Evolutionary conservation across 495 filamentous ascomycete species (phyloP).

Genomic region (Penicillium coffeae): DNA sequence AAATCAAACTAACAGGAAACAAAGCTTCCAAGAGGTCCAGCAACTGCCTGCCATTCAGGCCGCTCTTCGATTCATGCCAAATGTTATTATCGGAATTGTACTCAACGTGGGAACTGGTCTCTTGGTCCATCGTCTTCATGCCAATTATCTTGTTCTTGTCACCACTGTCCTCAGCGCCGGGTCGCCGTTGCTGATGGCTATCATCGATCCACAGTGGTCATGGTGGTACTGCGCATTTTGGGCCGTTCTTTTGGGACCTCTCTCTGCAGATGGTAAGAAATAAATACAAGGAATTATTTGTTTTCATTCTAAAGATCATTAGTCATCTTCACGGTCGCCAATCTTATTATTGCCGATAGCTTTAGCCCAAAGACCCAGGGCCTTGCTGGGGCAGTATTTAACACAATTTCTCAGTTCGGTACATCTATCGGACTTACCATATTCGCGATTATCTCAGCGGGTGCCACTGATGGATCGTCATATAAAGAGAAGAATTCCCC

Average conservation of each 20-base stretch:
- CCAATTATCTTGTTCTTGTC: conserved; percentile 41
- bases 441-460: conserved; percentile 51
- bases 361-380: conserved; percentile 56
- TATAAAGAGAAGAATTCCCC: conserved; percentile 24
- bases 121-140: conserved; percentile 46
- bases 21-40: conserved; percentile 49
- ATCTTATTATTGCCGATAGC: conserved; percentile 55
- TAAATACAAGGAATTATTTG: conserved; percentile 17
- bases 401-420: conserved; percentile 59
- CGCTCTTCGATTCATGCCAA: conserved; percentile 54
- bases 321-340: conserved; percentile 52
- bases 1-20: not conserved
- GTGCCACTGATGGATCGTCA: conserved; percentile 39
- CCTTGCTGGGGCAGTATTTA: conserved; percentile 63
- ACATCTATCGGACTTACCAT: conserved; percentile 55
- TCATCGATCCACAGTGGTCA: conserved; percentile 38
- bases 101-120: conserved; percentile 52
- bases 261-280: conserved; percentile 45
- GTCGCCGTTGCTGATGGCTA: conserved; percentile 52
- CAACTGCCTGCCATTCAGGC: conserved; percentile 40
- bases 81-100: conserved; percentile 44
- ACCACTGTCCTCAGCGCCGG: conserved; percentile 39
- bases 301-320: conserved; percentile 32
- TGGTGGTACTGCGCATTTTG: conserved; percentile 57
- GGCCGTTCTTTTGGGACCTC: conserved; percentile 42